Evolutionary conservation across 805 yeast genomes (phyloP), one percentile per base, ranked within the genome.

Genomic region (Barnettozyma californica): DNA sequence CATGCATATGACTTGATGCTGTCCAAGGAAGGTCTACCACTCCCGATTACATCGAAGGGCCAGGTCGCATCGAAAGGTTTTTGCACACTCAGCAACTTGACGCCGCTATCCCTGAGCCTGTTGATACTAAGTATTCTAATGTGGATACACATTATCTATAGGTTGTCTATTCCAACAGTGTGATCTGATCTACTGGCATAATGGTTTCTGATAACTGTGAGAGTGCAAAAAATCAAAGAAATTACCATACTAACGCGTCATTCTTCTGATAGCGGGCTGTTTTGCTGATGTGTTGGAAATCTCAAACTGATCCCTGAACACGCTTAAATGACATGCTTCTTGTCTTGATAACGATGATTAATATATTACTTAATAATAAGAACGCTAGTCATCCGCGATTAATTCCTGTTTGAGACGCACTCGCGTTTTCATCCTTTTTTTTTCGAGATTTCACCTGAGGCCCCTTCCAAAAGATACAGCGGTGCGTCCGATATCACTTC

Each of bases 1-100:
- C 33, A 29, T 29, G 4, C 16, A 2, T 16, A 29, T 14, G 33
- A 23, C 3, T 10, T 21, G 11, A 40, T 20, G 27, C 16, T 38
- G 16, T 43, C 45, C 13, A 43, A 35, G 23, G 40, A 34, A 16
- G 45, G 45, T 5, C 33, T 43, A 11, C 45, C 45, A 23, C 13
- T 43, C 20, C 45, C 45, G 6, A 23, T 43, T 9, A 34, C 45
- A 10, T 25, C 44, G 2, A 20, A 8, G 23, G 21, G 2, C 18
- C 26, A 20, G 19, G 31, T 23, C 16, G 4, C 14, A 13, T 29
- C 33, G n/a, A 29, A 11, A 29, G 33, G 6, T 11, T 29, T 29
- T 5, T 16, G 14, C 5, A 14, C 33, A 3, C 33, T 29, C 16
- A 14, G 33, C 2, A 16, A 14, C n/a, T 34, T 40, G 23, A 41